Evolutionary conservation across 805 yeast species (phyloP), one percentile per base, ranked within the genome.

Genomic region (Wilhelminamyces savonicus): DNA sequence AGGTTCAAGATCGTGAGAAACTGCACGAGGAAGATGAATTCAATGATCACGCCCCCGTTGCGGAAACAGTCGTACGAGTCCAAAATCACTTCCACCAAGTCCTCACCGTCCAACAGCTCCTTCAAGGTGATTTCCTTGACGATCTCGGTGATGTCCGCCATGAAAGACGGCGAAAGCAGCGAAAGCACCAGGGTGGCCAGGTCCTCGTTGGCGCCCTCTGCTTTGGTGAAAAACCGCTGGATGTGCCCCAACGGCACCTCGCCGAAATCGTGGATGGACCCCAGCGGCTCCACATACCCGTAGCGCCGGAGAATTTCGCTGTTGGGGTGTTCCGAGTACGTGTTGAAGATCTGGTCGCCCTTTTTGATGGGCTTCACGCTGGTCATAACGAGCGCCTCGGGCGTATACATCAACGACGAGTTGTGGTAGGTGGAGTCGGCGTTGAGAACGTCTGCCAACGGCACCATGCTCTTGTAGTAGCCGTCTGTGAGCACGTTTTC

Each of bases 271-370:
- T 64, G 74, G 27, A 71, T 73, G 2, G 92, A 81, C 0, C 85
- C 84, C 13, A 64, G 66, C 37, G 59, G 52, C 56, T 88, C 96
- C 16, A 86, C 92, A 46, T 84, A 90, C 0, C 98, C 98, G 44
- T 90, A 90, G 34, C 95, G 71, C 46, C 98, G 71, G 32, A 92
- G 62, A 19, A 92, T 68, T 46, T 92, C 97, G n/a, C 90, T 64
- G 52, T 88, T 90, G 21, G 97, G 92, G 40, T 83, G 78, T 26
- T 87, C 92, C 1, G 95, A 94, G 52, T 92, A 90, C 0, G 86
- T 81, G 56, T 90, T 90, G 56, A 73, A 88, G 4, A 90, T 64
- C 50, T 92, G 97, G 19, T 76, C 81, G 3, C 82, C 87, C 21
- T 57, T 57, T 4, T 52, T 31, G 22, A 90, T 88, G 4, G 59